phyloP scores from a whole-genome alignment of 768 basidiomycete genomes.

The Serendipita indica region DNA sequence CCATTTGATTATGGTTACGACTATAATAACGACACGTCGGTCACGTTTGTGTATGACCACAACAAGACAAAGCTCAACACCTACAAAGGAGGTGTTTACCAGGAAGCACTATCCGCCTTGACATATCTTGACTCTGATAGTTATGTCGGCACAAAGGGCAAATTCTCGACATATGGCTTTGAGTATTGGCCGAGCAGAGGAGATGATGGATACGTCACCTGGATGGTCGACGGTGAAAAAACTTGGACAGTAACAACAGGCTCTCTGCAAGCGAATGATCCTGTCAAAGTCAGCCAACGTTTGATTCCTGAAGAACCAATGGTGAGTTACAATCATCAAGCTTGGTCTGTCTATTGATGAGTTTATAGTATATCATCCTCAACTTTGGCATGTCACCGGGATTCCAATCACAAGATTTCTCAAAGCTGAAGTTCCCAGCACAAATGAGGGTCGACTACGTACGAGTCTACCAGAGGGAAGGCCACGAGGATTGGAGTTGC shows the following conservation, averaged over 20 bases:
- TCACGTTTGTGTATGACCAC: conserved; percentile 17
- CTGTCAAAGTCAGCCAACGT: conserved; percentile 20
- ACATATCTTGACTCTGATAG: conserved; percentile 21
- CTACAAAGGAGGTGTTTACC: conserved; percentile 42
- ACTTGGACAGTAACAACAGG: conserved; percentile 21
- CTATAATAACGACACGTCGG: conserved; percentile 17
- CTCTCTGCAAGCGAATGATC: conserved; percentile 19
- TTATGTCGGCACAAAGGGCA: conserved; percentile 16
- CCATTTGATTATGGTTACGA: conserved; percentile 24
- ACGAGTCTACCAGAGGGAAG: conserved; percentile 59
- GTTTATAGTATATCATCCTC: conserved; percentile 32
- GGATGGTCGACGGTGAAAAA: conserved; percentile 19
- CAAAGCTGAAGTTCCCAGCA: conserved; percentile 51
- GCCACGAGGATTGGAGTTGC: conserved; percentile 24
- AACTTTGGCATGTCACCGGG: conserved; percentile 56
- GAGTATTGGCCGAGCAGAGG: conserved; percentile 19
- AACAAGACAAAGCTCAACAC: conserved; percentile 19
- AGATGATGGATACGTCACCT: conserved; percentile 21
- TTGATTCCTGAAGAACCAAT: conserved; percentile 26
- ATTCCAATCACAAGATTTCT: conserved; percentile 48
- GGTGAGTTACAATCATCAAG: conserved; percentile 19
- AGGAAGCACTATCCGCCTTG: conserved; percentile 69
- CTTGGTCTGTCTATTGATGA: conserved; percentile 14
- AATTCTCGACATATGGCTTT: conserved; percentile 20
- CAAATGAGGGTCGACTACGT: conserved; percentile 66